Evolutionary conservation across 2,329 filamentous ascomycete species (phyloP).

Genomic region (Colletotrichum ledebouriae): DNA sequence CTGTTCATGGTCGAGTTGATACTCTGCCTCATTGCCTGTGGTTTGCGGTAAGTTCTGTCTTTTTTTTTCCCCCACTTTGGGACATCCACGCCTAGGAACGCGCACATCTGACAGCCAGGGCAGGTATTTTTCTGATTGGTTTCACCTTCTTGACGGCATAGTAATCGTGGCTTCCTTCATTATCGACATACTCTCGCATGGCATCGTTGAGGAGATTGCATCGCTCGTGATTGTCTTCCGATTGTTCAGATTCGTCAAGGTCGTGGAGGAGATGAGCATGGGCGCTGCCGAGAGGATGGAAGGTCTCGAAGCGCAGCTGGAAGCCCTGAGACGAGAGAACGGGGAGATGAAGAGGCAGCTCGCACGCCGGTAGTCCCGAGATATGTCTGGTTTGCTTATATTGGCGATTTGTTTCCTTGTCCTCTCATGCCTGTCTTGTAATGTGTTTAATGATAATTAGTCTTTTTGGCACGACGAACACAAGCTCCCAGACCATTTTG

Average conservation of each 20-base stretch:
- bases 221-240: slow-evolving; percentile 76
- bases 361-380: slow-evolving; percentile 9
- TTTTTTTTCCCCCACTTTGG: neutral
- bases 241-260: slow-evolving; percentile 78
- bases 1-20: slow-evolving; percentile 75
- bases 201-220: slow-evolving; percentile 72
- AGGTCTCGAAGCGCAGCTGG: slow-evolving; percentile 65
- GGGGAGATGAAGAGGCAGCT: slow-evolving; percentile 48
- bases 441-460: slow-evolving; percentile 29
- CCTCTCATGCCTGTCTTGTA: neutral
- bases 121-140: slow-evolving; percentile 70
- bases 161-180: slow-evolving; percentile 74
- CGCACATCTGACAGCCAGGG: slow-evolving; percentile 27
- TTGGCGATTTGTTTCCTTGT: slow-evolving; percentile 7
- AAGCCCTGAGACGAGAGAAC: slow-evolving; percentile 64
- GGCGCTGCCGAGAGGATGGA: slow-evolving; percentile 74
- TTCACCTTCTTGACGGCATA: slow-evolving; percentile 74
- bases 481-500: neutral
- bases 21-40: slow-evolving; percentile 72
- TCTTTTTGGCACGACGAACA: slow-evolving; percentile 9
- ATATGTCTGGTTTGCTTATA: neutral
- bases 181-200: slow-evolving; percentile 72
- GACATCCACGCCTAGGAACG: slow-evolving; percentile 1
- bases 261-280: slow-evolving; percentile 76
- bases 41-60: slow-evolving; percentile 61